Evolutionary conservation across 23 red algal genomes (phyloP), one percentile per base, ranked within the genome.

Genomic region (Gracilariopsis chorda): DNA sequence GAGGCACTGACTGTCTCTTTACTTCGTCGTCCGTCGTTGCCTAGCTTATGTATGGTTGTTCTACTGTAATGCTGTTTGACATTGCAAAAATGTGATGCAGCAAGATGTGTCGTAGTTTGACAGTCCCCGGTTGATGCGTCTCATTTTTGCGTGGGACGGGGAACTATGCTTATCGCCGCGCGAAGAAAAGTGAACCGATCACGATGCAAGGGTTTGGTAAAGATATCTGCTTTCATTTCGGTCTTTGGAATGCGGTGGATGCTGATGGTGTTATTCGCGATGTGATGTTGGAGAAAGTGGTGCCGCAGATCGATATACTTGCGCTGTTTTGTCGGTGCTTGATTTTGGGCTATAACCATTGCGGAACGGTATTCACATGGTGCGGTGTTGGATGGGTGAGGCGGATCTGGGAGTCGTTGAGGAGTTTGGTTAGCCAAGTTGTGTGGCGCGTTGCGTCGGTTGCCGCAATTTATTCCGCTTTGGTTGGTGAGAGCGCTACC

Each of bases 41-140:
- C n/a, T n/a, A n/a, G n/a, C n/a, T n/a, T n/a, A n/a, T n/a, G n/a
- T n/a, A n/a, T n/a, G n/a, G n/a, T n/a, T n/a, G n/a, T n/a, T n/a
- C n/a, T n/a, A n/a, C n/a, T 64, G 59, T 64, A 32, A 64, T 64
- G 59, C 59, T 64, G 59, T 64, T 64, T 33, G 59, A 33, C 20
- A 3, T 30, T 32, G 13, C 2, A 33, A 33, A 64, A 64, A 64
- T 32, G 59, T 33, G 24, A 64, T 4, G 7, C 59, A 64, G 59
- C 30, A 64, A 4, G 16, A 21, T 1, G 1, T 25, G 30, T 25
- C 36, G 59, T 64, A 34, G 59, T 64, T 64, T 64, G 59, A 64
- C 59, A 64, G 59, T 64, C 59, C 59, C 59, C 59, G 59, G 20
- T 25, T 64, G 59, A 2, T 64, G 59, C 23, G 3, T 64, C 24